Conservation (phyloP, 2,329 filamentous ascomycete species). For the Trichoderma sp. region DNA sequence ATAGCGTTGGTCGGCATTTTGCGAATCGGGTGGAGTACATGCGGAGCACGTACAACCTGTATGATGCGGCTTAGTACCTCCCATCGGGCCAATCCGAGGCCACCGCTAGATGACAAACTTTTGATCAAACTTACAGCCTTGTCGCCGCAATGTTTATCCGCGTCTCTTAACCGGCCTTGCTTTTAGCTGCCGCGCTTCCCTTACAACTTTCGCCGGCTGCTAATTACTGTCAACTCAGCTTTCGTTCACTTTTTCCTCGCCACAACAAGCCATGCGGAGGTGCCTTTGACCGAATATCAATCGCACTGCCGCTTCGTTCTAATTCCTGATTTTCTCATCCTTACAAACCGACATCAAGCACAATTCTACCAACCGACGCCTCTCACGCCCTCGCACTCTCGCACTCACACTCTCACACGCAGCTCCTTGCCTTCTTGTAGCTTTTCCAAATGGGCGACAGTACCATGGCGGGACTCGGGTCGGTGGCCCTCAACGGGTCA, state of each 20-base stretch:
- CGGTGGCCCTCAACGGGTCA: slow-evolving; percentile 45
- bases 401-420: slow-evolving; percentile 1
- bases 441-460: slow-evolving; percentile 36
- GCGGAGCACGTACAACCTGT: neutral
- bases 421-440: slow-evolving; percentile 11
- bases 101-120: neutral
- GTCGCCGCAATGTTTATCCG: slow-evolving; percentile 32
- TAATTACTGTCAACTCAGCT: slow-evolving; percentile 15
- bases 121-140: slow-evolving; percentile 18
- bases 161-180: neutral
- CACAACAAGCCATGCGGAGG: slow-evolving; percentile 25
- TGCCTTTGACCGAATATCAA: slow-evolving; percentile 22
- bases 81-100: neutral
- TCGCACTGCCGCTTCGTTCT: neutral
- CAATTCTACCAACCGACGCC: neutral
- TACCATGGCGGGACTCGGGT: slow-evolving; percentile 40
- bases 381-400: neutral
- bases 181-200: slow-evolving; percentile 22
- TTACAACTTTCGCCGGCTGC: slow-evolving; percentile 21
- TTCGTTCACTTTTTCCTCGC: slow-evolving; percentile 19
- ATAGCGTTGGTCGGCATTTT: no score
- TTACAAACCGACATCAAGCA: neutral
- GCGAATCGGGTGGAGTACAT: neutral
- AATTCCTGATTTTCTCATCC: neutral
- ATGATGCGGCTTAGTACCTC: neutral